Evolutionary conservation across 495 filamentous ascomycete genomes (phyloP).

Genomic region (Thermochaetoides thermophila): DNA sequence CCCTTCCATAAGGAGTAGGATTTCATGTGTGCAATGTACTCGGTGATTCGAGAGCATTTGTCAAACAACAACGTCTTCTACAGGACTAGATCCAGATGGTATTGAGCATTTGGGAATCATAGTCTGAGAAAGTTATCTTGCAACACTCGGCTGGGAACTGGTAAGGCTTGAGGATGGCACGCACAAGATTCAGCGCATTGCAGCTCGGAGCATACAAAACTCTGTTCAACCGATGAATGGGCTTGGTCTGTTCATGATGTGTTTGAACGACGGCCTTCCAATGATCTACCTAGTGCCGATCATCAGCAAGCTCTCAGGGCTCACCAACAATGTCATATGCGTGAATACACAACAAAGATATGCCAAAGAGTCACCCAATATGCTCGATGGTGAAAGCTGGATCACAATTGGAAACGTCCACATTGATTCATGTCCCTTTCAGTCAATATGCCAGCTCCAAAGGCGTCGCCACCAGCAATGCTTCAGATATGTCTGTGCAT

Average conservation of each 20-base stretch:
- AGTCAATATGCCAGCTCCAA: too few relatives aligned
- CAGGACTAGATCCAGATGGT: conserved; percentile 14
- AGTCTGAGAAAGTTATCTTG: conserved; percentile 12
- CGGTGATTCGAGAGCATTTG: conserved; percentile 10
- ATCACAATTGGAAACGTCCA: conserved; percentile 4
- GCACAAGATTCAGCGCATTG: conserved; percentile 8
- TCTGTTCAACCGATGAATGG: conserved; percentile 13
- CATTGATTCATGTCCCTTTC: conserved; percentile 7
- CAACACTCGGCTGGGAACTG: conserved; percentile 11
- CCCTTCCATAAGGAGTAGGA: conserved; percentile 16
- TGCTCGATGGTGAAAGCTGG: conserved; percentile 3
- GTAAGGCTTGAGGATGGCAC: conserved; percentile 8
- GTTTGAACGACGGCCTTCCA: conserved; percentile 12
- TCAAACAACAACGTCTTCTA: conserved; percentile 10
- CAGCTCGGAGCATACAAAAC: conserved; percentile 1
- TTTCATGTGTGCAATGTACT: conserved; percentile 17
- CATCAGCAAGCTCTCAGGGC: conserved; percentile 10
- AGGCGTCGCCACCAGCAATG: too few relatives aligned
- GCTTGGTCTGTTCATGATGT: conserved; percentile 12
- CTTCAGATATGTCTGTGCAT: too few relatives aligned
- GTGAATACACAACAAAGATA: conserved; percentile 8
- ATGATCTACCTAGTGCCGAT: conserved; percentile 9
- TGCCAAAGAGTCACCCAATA: not conserved
- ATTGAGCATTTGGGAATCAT: conserved; percentile 11
- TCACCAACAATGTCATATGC: conserved; percentile 12